These are phyloP conservation scores for Tubosaeta sp. DNA, from an alignment of 768 basidiomycete genomes.

Conservation along the genomic window DNA sequence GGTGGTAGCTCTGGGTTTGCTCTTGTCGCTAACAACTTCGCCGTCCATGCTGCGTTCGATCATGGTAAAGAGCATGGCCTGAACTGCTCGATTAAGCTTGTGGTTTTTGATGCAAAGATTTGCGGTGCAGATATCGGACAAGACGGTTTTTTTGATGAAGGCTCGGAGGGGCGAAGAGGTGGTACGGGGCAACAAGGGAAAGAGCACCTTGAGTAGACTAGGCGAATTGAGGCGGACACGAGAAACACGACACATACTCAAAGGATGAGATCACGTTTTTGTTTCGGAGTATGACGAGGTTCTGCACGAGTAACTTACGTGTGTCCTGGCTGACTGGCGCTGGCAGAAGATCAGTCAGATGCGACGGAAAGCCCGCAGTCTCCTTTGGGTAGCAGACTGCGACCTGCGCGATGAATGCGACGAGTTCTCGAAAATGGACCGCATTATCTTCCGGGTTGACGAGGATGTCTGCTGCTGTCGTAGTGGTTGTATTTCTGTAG, in stretches of 20 bases:
- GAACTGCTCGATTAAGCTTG: conserved; percentile 93
- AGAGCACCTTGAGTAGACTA: conserved; percentile 87
- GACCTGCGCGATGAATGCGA: conserved; percentile 88
- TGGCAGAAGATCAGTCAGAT: conserved; percentile 76
- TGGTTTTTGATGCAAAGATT: conserved; percentile 88
- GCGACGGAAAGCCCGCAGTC: conserved; percentile 79
- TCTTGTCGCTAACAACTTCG: conserved; percentile 81
- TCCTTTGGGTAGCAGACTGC: conserved; percentile 79
- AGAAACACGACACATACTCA: conserved; percentile 53
- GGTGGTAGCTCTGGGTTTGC: conserved; percentile 50
- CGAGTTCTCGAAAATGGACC: conserved; percentile 78
- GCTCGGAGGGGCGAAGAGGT: conserved; percentile 79
- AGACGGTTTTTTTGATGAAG: conserved; percentile 88
- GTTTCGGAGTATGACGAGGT: conserved; percentile 88
- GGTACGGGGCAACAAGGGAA: conserved; percentile 92
- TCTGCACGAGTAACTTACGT: conserved; percentile 81
- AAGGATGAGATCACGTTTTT: conserved; percentile 90
- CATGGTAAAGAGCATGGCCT: conserved; percentile 95
- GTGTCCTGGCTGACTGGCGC: conserved; percentile 73
- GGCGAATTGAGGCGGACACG: background rate
- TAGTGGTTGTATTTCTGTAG: conserved; percentile 96
- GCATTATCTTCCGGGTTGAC: conserved; percentile 83
- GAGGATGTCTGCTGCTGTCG: conserved; percentile 75
- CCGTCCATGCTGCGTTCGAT: conserved; percentile 87
- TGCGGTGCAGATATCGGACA: conserved; percentile 88